Percentiles rank a stretch among this genome's conserved stretches.
Evolutionary conservation across 177 flowering plant species (phyloP).

Genomic region (Vitis hybrid): DNA sequence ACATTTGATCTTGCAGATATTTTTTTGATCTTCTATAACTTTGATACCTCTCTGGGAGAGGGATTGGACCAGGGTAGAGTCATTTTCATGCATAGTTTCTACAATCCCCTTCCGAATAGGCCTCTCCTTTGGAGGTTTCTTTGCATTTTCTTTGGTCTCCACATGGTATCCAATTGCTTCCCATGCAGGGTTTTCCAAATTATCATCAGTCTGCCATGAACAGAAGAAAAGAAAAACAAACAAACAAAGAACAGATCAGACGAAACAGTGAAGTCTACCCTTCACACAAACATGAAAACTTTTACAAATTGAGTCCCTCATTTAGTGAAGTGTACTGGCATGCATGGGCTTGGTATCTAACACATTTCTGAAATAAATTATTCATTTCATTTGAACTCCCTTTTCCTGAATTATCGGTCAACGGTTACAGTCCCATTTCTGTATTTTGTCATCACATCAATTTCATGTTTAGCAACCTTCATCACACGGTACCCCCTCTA

Average conservation of each 20-base stretch:
- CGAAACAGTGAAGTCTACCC: not conserved
- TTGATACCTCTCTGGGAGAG: slow-evolving; percentile 45
- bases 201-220: slow-evolving; percentile 45
- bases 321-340: too few species aligned
- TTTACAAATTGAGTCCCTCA: too few species aligned
- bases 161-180: slow-evolving; percentile 58
- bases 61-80: slow-evolving; percentile 38
- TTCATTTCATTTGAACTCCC: too few species aligned
- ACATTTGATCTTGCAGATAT: slow-evolving; percentile 44
- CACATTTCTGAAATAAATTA: too few species aligned
- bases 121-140: slow-evolving; percentile 24
- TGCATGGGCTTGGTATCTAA: too few species aligned
- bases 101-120: slow-evolving; percentile 59
- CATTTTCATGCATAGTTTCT: slow-evolving; percentile 38
- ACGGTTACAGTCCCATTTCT: too few species aligned
- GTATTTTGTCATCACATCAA: too few species aligned
- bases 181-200: slow-evolving; percentile 53
- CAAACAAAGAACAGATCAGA: not conserved
- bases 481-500: too few species aligned
- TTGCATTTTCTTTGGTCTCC: slow-evolving; percentile 22
- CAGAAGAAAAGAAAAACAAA: not conserved
- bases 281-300: slow-evolving; percentile 8
- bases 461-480: too few species aligned
- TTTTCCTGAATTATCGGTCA: too few species aligned
- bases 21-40: slow-evolving; percentile 32